These are phyloP conservation scores for Neofusicoccum umdonicola DNA, from an alignment of 2,329 filamentous ascomycete species.

Conservation along the genomic window DNA sequence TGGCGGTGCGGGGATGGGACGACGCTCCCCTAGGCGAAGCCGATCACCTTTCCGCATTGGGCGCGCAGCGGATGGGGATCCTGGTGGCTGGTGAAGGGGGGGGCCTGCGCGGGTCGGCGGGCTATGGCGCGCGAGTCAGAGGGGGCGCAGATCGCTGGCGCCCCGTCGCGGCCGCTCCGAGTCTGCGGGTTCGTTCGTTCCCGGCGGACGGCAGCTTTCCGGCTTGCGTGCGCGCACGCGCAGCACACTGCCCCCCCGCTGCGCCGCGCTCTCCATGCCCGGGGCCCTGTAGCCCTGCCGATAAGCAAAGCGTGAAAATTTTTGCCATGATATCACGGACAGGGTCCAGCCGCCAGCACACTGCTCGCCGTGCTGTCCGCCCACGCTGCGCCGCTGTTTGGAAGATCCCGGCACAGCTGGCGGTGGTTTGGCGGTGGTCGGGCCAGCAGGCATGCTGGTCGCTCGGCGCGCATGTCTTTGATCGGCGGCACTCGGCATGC, in stretches of 20 bases:
- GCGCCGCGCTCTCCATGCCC: not conserved
- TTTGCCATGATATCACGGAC: not conserved
- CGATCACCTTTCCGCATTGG: conserved; percentile 12
- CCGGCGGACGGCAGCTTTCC: conserved; percentile 4
- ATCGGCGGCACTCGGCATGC: conserved; percentile 1
- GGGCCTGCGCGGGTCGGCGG: too few relatives aligned
- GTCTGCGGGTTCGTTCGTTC: not conserved
- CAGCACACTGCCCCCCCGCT: not conserved
- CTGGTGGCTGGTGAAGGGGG: conserved; percentile 1
- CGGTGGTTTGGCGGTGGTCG: not conserved
- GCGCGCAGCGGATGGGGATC: conserved; percentile 2
- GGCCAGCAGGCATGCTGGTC: not conserved
- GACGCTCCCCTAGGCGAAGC: conserved; percentile 4
- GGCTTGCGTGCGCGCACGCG: not conserved
- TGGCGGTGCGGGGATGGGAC: conserved; percentile 9
- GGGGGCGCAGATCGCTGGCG: not conserved
- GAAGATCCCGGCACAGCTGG: too few relatives aligned
- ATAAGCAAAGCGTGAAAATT: not conserved
- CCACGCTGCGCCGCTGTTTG: not conserved
- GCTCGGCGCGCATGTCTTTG: not conserved
- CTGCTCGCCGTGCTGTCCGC: not conserved
- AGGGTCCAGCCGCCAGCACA: not conserved
- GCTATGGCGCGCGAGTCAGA: not conserved
- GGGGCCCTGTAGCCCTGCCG: not conserved
- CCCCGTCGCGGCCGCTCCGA: conserved; percentile 5